Conservation (phyloP, 73 alveolate genomes). For the Halteria grandinella region DNA sequence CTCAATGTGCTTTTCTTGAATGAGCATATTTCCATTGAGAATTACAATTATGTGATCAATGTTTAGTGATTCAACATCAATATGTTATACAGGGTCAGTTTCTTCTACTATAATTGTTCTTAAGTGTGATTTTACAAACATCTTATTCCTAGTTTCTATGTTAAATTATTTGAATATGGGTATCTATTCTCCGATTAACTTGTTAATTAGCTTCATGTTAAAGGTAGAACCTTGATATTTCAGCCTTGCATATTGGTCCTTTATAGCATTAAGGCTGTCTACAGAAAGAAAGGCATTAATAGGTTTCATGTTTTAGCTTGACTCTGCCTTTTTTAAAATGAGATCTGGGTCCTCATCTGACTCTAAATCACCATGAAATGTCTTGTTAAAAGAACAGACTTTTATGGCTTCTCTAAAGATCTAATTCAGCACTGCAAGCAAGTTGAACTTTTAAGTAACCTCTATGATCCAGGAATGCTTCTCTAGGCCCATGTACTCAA, state of each 20-base stretch:
- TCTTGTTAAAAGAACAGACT: background rate
- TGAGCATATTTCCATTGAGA: too few relatives aligned
- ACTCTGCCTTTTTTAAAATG: background rate
- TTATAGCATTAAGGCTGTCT: background rate
- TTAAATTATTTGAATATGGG: background rate
- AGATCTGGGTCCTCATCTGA: background rate
- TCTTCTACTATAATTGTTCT: too few relatives aligned
- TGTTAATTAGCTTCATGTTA: constrained; percentile 12
- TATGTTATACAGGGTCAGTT: too few relatives aligned
- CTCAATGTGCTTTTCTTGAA: too few relatives aligned
- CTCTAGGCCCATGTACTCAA: constrained; percentile 35
- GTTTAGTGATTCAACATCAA: too few relatives aligned
- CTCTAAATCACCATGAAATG: too few relatives aligned
- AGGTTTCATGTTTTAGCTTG: background rate
- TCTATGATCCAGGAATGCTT: constrained; percentile 38
- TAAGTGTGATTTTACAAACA: too few relatives aligned
- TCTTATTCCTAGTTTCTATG: background rate
- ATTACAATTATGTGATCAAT: too few relatives aligned
- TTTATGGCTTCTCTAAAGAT: constrained; percentile 22
- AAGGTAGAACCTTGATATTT: background rate
- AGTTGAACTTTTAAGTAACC: constrained; percentile 20
- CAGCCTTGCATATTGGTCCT: constrained; percentile 30
- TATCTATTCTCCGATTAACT: constrained; percentile 2
- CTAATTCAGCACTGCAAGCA: constrained; percentile 9
- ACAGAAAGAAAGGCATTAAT: background rate